Base-by-base conservation (phyloP, 2,329 filamentous ascomycete genomes). In the Aspergillus aculeatus region DNA sequence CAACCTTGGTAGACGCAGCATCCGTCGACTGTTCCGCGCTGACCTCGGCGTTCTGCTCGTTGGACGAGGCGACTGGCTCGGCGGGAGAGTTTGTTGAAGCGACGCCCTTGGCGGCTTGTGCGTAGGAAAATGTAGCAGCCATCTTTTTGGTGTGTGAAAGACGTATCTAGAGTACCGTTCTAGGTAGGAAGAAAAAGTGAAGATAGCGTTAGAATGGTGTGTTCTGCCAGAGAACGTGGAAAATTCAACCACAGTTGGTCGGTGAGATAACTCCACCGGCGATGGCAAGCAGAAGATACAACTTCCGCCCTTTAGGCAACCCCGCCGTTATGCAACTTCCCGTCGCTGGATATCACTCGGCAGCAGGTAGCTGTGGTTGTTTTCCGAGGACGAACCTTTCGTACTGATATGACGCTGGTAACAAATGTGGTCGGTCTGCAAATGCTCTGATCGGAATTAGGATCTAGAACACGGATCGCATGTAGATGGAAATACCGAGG, bases 41-140 rank as follows among this genome's bases (percentile, higher is more conserved):
- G 48, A 70, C 61, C 67, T 67, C 61, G 64, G 69, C 60, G 60
- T 63, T 65, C 50, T 69, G 66, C 59, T 75, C 72, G 48, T 73
- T 71, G 21, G 67, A 61, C 52, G 72, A 71, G 47, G 70, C 64
- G 21, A 69, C 64, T 57, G 67, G 62, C 53, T 68, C 72, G 55
- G 76, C 78, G 29, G 78, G 71, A 50, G 76, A 73, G 58, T 78
- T 69, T 61, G 80, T 76, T 54, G 82, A 72, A 58, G 84, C 80
- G 69, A 89, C 85, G 71, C 93, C 92, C 77, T 95, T 95, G 61
- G 94, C 94, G 73, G 94, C 94, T 83, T 96, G 92, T 70, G 94
- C 94, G 78, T 98, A 98, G 61, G 94, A 97, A 75, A 97, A 96
- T 35, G 86, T 82, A 62, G 78, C 71, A 64, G 75, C 75, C 81